A percentile compares a stretch with the other conserved stretches of the same genome.
Evolutionary conservation across 2,329 filamentous ascomycete species (phyloP).

Genomic region (Microcera coccophila): DNA sequence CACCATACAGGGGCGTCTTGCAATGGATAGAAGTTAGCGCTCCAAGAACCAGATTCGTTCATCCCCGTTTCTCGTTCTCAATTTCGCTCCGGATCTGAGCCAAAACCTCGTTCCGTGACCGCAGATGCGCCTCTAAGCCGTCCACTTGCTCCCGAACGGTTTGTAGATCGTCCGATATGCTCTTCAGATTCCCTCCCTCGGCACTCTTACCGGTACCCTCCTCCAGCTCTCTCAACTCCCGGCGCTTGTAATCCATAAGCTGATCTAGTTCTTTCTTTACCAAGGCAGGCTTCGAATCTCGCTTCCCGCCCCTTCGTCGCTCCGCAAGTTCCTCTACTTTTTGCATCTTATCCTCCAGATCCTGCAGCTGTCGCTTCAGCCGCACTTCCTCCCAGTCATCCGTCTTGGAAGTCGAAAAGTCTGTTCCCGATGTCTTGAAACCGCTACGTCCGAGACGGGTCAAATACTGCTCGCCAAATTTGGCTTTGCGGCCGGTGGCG

Average conservation of each 20-base stretch:
- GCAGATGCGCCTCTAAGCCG: constrained; percentile 78
- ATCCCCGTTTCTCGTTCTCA: constrained; percentile 72
- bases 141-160: constrained; percentile 94
- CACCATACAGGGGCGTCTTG: constrained; percentile 25
- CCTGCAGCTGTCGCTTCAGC: constrained; percentile 84
- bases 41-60: constrained; percentile 27
- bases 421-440: constrained; percentile 80
- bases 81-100: constrained; percentile 76
- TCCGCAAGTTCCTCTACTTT: constrained; percentile 73
- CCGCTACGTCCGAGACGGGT: constrained; percentile 80
- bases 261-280: constrained; percentile 94
- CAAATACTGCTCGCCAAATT: constrained; percentile 96
- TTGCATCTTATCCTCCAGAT: constrained; percentile 83
- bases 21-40: constrained; percentile 12
- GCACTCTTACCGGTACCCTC: constrained; percentile 65
- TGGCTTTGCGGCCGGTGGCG: constrained; percentile 82
- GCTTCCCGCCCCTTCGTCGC: constrained; percentile 57
- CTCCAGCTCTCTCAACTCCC: constrained; percentile 71
- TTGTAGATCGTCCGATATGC: constrained; percentile 78
- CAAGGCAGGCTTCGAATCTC: constrained; percentile 79
- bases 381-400: constrained; percentile 98
- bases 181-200: constrained; percentile 68
- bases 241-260: constrained; percentile 89
- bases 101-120: constrained; percentile 69
- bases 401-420: constrained; percentile 79